Base-by-base conservation (phyloP, 2,329 filamentous ascomycete species). In the Aspergillus sclerotialis region DNA sequence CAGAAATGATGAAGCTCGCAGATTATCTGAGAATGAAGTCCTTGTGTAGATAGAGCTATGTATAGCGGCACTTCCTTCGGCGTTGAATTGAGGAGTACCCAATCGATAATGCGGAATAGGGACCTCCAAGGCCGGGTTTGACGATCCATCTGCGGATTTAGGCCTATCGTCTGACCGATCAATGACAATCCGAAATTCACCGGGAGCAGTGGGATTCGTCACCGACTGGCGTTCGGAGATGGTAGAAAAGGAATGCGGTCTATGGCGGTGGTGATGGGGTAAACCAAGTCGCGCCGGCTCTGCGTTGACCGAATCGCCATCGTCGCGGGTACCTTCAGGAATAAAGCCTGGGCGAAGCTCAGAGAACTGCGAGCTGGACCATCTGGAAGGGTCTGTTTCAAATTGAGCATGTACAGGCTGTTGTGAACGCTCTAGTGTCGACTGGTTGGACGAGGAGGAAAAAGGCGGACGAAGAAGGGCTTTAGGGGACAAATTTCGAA, bases 31-130 rank as follows among this genome's bases (percentile, higher is more conserved):
- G 32, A 60, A 81, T 3, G 84, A 83, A 3, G 80, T 76, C 34
- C 63, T 61, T 8, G 75, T 77, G 57, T 86, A 85, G 11, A 82
- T 80, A n/a, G 89, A 93, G 45, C 80, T 84, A 41, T 84, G 80
- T 43, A 95, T 69, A 42, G 86, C 74, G 3, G 85, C 79, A 3
- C 82, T 88, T 8, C 87, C 87, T 47, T 75, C 74, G 34, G 76
- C 65, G 43, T 82, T 90, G 60, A 94, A 94, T 38, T 79, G 77
- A 12, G 87, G 86, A 1, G 82, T 84, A 9, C 88, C 89, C 37
- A 95, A 68, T 45, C 81, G 80, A 70, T 89, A 93, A 37, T 84
- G 82, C 23, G 89, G 88, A 32, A 94, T 94, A 14, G 79, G 72
- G 28, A 90, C 74, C 46, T 88, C 76, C 32, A 93, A 68, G 23